Evolutionary conservation across 495 filamentous ascomycete genomes (phyloP).

Genomic region (Echria macrotheca): DNA sequence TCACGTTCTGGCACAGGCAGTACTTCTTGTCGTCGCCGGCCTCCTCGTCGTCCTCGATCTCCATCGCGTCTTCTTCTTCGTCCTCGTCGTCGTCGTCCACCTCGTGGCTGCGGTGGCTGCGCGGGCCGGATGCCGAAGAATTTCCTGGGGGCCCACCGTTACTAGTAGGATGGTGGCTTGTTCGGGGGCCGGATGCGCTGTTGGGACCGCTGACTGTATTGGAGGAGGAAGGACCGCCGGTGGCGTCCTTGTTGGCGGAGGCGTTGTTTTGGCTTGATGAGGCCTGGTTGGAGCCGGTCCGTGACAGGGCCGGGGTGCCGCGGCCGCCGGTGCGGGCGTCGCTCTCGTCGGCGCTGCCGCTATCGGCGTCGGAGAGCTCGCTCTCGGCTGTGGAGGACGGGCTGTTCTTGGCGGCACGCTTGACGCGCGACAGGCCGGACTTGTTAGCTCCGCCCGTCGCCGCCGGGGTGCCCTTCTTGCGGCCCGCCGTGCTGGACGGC

Average conservation of each 20-base stretch:
- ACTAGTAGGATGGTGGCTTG: constrained; percentile 7
- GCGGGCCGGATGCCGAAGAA: not conserved
- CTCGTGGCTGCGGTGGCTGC: constrained; percentile 10
- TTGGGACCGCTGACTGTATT: not conserved
- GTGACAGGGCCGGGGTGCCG: constrained; percentile 21
- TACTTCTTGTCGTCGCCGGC: constrained; percentile 86
- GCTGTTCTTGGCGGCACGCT: constrained; percentile 54
- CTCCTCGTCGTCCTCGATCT: constrained; percentile 74
- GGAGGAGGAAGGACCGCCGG: constrained; percentile 1
- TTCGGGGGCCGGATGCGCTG: not conserved
- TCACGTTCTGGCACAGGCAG: constrained; percentile 87
- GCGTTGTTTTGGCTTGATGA: not conserved
- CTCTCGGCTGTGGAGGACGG: constrained; percentile 53
- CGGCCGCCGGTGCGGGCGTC: constrained; percentile 43
- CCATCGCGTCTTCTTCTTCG: constrained; percentile 59
- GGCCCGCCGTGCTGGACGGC: constrained; percentile 47
- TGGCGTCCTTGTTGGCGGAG: constrained; percentile 12
- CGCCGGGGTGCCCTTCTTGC: constrained; percentile 52
- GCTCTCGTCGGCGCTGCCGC: constrained; percentile 45
- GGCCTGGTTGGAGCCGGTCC: constrained; percentile 18
- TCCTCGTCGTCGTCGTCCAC: constrained; percentile 27
- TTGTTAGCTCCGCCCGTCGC: constrained; percentile 36
- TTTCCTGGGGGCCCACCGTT: constrained; percentile 1
- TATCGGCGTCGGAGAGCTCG: constrained; percentile 63
- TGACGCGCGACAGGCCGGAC: constrained; percentile 48